Percentiles rank a stretch among this genome's conserved stretches.
phyloP scores from a whole-genome alignment of 1,139 yeast genomes.

The Chernovozyma aurita region DNA sequence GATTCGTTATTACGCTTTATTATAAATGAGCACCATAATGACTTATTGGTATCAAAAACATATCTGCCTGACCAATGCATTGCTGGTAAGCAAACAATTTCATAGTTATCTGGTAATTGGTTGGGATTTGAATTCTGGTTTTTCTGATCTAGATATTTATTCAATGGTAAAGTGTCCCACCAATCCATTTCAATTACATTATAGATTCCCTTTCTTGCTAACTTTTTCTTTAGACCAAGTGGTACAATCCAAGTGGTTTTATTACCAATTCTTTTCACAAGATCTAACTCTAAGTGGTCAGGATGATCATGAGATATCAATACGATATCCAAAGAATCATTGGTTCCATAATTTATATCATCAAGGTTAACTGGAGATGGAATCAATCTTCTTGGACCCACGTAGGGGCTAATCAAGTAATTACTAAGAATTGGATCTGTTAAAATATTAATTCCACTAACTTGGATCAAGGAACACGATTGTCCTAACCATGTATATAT shows the following conservation, averaged over 20 bases:
- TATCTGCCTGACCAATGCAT: slow-evolving; percentile 97
- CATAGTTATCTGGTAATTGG: slow-evolving; percentile 50
- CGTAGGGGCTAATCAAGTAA: slow-evolving; percentile 52
- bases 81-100: slow-evolving; percentile 85
- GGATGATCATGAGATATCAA: slow-evolving; percentile 94
- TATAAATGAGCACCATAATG: slow-evolving; percentile 87
- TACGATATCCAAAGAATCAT: slow-evolving; percentile 56
- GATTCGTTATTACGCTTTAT: slow-evolving; percentile 64
- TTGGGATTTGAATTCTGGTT: too few relatives aligned
- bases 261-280: slow-evolving; percentile 57
- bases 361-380: slow-evolving; percentile 64
- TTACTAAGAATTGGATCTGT: slow-evolving; percentile 84
- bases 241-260: slow-evolving; percentile 81
- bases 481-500: slow-evolving; percentile 92
- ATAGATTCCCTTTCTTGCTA: slow-evolving; percentile 53
- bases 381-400: slow-evolving; percentile 81
- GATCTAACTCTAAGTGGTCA: slow-evolving; percentile 74
- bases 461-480: slow-evolving; percentile 72
- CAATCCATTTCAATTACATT: slow-evolving; percentile 75
- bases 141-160: slow-evolving; percentile 25
- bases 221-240: slow-evolving; percentile 59
- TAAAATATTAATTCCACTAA: slow-evolving; percentile 67
- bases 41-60: slow-evolving; percentile 68
- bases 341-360: slow-evolving; percentile 53
- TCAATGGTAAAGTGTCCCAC: slow-evolving; percentile 72